These are phyloP conservation scores for Larix kaempferi DNA, from an alignment of 75 land plant genomes.

Conservation along the genomic window DNA sequence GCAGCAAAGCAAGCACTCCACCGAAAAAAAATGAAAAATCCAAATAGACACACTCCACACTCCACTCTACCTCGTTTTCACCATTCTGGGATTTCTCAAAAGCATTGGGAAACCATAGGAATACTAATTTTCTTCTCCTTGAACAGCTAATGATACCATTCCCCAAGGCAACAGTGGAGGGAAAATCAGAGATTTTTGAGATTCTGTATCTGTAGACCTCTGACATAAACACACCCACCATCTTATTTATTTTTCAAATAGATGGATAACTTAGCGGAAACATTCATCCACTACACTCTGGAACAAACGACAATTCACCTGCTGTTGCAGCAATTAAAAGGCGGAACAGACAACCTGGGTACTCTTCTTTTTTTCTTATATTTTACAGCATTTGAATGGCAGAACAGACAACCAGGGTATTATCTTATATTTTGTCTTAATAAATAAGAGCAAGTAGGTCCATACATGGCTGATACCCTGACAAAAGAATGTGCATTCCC, in stretches of 20 bases:
- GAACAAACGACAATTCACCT: constrained; percentile 5
- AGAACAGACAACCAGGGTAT: too few species aligned
- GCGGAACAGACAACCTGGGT: not conserved
- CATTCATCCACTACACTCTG: not conserved
- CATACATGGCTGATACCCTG: constrained; percentile 1
- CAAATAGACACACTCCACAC: not conserved
- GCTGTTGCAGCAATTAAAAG: not conserved
- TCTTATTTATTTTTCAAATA: not conserved
- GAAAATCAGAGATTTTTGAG: constrained; percentile 9
- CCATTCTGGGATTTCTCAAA: constrained; percentile 2
- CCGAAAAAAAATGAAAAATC: not conserved
- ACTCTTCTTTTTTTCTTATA: too few species aligned
- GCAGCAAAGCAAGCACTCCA: constrained; percentile 10
- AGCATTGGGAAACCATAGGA: constrained; percentile 6
- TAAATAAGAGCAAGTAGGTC: constrained; percentile 12
- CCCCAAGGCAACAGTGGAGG: not conserved
- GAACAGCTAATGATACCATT: constrained; percentile 3
- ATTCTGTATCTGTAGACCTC: constrained; percentile 5
- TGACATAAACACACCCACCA: not conserved
- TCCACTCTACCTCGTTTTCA: constrained; percentile 2
- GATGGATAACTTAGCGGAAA: not conserved
- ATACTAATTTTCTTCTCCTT: constrained; percentile 10
- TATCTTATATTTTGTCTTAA: too few species aligned
- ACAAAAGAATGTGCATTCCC: constrained; percentile 13
- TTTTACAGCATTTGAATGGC: too few species aligned